Evolutionary conservation across 2,329 filamentous ascomycete genomes (phyloP), one percentile per base, ranked within the genome.

Genomic region (Trichoderma oligosporum): DNA sequence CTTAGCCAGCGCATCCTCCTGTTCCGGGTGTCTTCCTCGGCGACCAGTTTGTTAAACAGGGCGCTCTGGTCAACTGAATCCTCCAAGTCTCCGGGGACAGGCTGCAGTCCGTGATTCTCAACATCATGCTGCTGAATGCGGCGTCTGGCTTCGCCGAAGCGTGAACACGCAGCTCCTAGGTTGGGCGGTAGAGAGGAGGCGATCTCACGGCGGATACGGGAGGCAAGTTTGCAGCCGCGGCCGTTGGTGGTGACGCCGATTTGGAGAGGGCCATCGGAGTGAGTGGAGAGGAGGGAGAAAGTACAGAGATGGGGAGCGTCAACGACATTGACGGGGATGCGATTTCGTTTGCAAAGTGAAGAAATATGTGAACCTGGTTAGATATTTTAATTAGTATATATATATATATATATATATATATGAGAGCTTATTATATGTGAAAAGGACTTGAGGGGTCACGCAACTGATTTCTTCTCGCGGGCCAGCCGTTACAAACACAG

Each of bases 161-260:
- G 82, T 38, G 85, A 83, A 39, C 95, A 91, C 0, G 93, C 91
- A 18, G 73, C 71, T 5, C 94, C 94, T 5, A 97, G 80, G 16
- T 88, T 81, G 1, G 78, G 70, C 0, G 94, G 94, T 3, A 99
- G 78, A 0, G 85, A 84, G 0, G 91, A 82, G 2, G 90, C 88
- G 60, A 99, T 88, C 67, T 97, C 94, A 57, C 94, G 83, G 14
- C 92, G 84, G 65, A 99, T 90, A 24, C 94, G 82, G 8, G 91
- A 90, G 5, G 94, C 90, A 27, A 99, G 82, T 73, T 96, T 97
- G 77, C 94, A 97, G 1, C 94, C 94, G 65, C 89, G 87, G 18
- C 94, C 93, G 58, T 95, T 97, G 1, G 94, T 97, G 3, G 94
- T 97, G 58, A 99, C 88, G 61, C 94, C 94, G 60, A 99, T 87